Evolutionary conservation across 116 monocot genomes (phyloP).

Genomic region (Trichopus zeylanicus): DNA sequence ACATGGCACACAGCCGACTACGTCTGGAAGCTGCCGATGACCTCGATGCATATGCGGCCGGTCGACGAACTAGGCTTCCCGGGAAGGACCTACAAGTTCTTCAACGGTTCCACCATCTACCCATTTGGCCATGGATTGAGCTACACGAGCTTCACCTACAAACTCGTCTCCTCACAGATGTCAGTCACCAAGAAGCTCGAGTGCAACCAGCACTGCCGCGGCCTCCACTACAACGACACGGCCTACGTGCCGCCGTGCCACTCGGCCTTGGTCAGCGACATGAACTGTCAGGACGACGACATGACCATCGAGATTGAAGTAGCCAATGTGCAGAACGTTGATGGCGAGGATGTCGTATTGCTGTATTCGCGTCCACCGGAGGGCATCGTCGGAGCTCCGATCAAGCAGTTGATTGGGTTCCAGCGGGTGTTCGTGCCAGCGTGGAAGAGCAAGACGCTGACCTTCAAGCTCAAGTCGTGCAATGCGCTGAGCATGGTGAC

Average conservation of each 20-base stretch:
- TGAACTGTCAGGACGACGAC: constrained; percentile 13
- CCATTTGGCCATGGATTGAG: no score
- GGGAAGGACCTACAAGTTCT: no score
- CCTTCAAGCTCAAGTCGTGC: neutral
- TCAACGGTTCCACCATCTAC: no score
- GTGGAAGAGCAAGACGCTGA: neutral
- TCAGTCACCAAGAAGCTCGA: neutral
- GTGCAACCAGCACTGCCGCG: constrained; percentile 6
- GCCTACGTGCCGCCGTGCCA: constrained; percentile 10
- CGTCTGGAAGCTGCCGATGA: neutral
- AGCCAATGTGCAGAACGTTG: constrained; percentile 2
- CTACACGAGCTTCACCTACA: neutral
- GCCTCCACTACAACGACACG: neutral
- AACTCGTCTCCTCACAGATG: neutral
- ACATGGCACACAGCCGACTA: neutral
- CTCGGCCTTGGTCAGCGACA: neutral
- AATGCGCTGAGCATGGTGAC: neutral
- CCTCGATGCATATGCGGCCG: neutral
- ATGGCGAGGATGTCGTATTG: neutral
- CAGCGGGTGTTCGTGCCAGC: neutral
- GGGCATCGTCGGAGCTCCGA: neutral
- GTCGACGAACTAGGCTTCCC: no score
- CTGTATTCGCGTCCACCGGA: neutral
- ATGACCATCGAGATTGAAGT: constrained; percentile 12
- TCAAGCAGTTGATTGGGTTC: neutral